These are phyloP conservation scores for Leccinum broughii DNA, from an alignment of 768 basidiomycete species.

Conservation along the genomic window DNA sequence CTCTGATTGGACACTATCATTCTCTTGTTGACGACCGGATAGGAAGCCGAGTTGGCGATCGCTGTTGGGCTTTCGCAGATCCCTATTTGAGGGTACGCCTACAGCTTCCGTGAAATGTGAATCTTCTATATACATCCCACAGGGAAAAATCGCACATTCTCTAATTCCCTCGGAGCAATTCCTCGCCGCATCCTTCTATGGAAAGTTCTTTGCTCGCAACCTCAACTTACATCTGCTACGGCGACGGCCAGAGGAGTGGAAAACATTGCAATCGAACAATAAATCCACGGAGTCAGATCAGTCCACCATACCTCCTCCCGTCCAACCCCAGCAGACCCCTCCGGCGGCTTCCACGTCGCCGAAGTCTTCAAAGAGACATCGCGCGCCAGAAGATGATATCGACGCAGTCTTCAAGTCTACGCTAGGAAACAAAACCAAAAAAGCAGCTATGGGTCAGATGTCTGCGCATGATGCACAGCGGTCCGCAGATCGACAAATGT, in stretches of 20 bases:
- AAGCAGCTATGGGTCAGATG: conserved; percentile 41
- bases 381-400: conserved; percentile 61
- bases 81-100: conserved; percentile 80
- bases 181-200: conserved; percentile 78
- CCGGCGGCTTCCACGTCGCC: conserved; percentile 8
- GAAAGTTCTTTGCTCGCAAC: conserved; percentile 82
- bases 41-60: conserved; percentile 86
- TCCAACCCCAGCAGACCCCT: not conserved
- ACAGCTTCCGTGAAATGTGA: conserved; percentile 1
- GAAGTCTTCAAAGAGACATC: conserved; percentile 50
- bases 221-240: conserved; percentile 77
- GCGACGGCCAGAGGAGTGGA: conserved; percentile 85
- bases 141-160: conserved; percentile 93
- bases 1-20: conserved; percentile 78
- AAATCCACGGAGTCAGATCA: conserved; percentile 29
- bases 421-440: conserved; percentile 61
- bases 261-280: conserved; percentile 55
- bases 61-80: conserved; percentile 91
- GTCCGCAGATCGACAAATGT: conserved; percentile 40
- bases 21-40: conserved; percentile 84
- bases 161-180: conserved; percentile 69
- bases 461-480: conserved; percentile 13
- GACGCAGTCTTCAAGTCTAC: conserved; percentile 65
- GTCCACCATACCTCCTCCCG: conserved; percentile 15
- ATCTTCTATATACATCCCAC: conserved; percentile 7